A percentile compares a stretch with the other conserved stretches of the same genome.
These are phyloP conservation scores for Solanum pimpinellifolium DNA, from an alignment of 257 asterid genomes.

Conservation along the genomic window DNA sequence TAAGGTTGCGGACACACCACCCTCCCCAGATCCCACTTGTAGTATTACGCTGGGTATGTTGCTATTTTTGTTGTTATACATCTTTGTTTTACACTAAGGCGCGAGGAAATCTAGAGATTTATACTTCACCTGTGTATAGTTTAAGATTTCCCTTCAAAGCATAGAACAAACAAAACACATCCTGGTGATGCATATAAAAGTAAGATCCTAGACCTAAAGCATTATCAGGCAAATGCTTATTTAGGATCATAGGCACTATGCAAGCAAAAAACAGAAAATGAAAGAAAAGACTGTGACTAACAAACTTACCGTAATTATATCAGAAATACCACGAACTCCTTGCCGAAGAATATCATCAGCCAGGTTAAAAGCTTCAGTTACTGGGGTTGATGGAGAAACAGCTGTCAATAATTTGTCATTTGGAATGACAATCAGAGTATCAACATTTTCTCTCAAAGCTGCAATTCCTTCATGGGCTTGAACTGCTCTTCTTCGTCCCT, in stretches of 20 bases:
- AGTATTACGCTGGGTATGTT: background rate
- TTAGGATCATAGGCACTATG: background rate
- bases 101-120: background rate
- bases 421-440: constrained; percentile 91
- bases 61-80: background rate
- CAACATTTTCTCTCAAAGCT: constrained; percentile 83
- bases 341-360: constrained; percentile 97
- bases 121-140: background rate
- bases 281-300: background rate
- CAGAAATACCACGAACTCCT: constrained; percentile 97
- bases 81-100: background rate
- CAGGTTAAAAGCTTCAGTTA: constrained; percentile 91
- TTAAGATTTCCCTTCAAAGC: background rate
- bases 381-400: constrained; percentile 91
- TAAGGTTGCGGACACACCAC: background rate
- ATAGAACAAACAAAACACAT: background rate
- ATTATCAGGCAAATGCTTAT: background rate
- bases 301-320: constrained; percentile 69
- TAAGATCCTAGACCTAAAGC: background rate
- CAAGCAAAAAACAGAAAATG: background rate
- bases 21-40: background rate
- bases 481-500: constrained; percentile 91
- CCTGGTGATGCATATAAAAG: background rate
- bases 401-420: constrained; percentile 83
- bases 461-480: constrained; percentile 99